These are phyloP conservation scores for Hypericum perforatum DNA, from an alignment of 345 rosid species.

Conservation along the genomic window DNA sequence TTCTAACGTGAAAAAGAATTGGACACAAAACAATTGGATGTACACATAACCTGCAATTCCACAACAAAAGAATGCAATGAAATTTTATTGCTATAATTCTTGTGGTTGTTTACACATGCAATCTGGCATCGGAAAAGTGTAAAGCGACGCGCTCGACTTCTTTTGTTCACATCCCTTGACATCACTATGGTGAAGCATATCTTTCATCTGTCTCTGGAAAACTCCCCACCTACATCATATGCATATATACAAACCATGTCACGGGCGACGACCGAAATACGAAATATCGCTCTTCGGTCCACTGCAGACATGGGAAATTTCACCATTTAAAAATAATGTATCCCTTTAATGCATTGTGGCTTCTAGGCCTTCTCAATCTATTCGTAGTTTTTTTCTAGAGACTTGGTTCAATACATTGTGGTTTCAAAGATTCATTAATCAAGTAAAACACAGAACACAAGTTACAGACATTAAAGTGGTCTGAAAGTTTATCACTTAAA, in stretches of 20 bases:
- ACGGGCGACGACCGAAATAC: background rate
- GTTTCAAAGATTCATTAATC: no score
- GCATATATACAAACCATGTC: no score
- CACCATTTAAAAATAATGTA: no score
- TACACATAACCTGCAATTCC: background rate
- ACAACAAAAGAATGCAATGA: background rate
- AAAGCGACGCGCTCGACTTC: slow-evolving; percentile 61
- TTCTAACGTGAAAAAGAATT: slow-evolving; percentile 13
- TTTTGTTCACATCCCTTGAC: slow-evolving; percentile 58
- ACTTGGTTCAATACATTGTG: no score
- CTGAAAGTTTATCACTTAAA: no score
- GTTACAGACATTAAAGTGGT: no score
- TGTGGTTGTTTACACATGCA: slow-evolving; percentile 73
- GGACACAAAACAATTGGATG: slow-evolving; percentile 5
- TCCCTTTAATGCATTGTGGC: no score
- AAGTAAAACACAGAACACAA: no score
- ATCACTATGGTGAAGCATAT: slow-evolving; percentile 67
- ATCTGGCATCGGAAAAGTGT: slow-evolving; percentile 92
- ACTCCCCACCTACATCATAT: slow-evolving; percentile 56
- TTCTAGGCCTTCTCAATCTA: no score
- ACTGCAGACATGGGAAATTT: no score
- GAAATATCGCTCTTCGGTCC: no score
- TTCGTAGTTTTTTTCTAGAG: no score
- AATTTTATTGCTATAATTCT: slow-evolving; percentile 10
- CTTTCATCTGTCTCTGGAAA: slow-evolving; percentile 71